A percentile compares a stretch with the other conserved stretches of the same genome.
Evolutionary conservation across 345 rosid species (phyloP).

Genomic region (Brassica napus): DNA sequence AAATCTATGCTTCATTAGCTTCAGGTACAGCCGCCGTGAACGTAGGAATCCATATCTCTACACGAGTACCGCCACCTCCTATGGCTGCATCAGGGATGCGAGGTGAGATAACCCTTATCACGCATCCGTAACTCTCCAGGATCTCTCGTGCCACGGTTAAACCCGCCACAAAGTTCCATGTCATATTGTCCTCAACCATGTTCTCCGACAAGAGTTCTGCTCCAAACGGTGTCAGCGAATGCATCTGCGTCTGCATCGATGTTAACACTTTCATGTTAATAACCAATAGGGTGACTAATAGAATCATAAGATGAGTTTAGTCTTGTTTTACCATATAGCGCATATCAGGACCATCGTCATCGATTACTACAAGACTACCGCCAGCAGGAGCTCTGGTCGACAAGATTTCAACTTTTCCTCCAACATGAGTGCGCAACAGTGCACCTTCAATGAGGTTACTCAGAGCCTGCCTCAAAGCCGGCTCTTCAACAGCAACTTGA

Average conservation of each 20-base stretch:
- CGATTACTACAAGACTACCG: conserved; percentile 74
- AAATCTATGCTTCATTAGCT: conserved; percentile 22
- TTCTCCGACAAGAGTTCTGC: conserved; percentile 62
- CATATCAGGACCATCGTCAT: conserved; percentile 96
- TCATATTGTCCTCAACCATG: conserved; percentile 97
- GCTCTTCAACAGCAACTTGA: conserved; percentile 84
- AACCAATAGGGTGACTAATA: background rate
- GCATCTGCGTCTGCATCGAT: conserved; percentile 84
- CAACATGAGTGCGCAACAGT: conserved; percentile 74
- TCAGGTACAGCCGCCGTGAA: conserved; percentile 45
- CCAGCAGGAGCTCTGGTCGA: conserved; percentile 82
- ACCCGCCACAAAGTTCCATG: conserved; percentile 95
- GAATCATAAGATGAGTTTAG: background rate
- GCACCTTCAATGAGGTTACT: conserved; percentile 98
- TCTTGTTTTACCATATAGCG: conserved; percentile 72
- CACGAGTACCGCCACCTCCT: conserved; percentile 82
- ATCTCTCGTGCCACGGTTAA: conserved; percentile 87
- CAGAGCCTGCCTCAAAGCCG: conserved; percentile 84
- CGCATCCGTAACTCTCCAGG: conserved; percentile 87
- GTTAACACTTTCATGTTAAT: background rate
- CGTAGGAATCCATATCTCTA: conserved; percentile 87
- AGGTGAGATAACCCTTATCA: conserved; percentile 81
- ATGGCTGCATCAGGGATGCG: conserved; percentile 59
- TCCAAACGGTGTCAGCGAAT: conserved; percentile 81
- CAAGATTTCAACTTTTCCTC: conserved; percentile 73